Base-by-base conservation (phyloP, 2,329 filamentous ascomycete species). In the Trichoderma pleuroti region DNA sequence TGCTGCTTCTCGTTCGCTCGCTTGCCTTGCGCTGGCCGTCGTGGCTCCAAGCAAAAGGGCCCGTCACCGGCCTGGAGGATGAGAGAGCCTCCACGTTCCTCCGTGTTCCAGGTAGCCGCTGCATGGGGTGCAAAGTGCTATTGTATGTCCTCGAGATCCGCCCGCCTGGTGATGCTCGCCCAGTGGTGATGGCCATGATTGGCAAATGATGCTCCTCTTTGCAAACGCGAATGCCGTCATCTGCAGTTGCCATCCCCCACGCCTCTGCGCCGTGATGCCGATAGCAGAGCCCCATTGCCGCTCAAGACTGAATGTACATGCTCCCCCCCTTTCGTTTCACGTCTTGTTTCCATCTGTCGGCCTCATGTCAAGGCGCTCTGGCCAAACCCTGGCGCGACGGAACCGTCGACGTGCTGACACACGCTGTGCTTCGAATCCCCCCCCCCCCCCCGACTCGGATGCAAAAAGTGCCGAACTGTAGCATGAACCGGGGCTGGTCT, bases 381-480 rank as follows among this genome's bases (percentile, higher is more conserved):
- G 30, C 26, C 42, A 30, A 46, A 34, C n/a, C 56, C 21, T 68
- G 21, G 65, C 65, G 52, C 34, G 65, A 60, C 65, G 65, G 36
- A 16, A 16, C 49, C 64, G 64, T 36, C 52, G 8, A 30, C 4
- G n/a, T 64, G 52, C 46, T 70, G 68, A 63, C 46, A 70, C 68
- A 60, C 68, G 24, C 12, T 32, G 54, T 66, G 68, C 62, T 39
- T 70, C 62, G 68, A 66, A 70, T 56, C 24, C 42, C 52, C 26
- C 54, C 62, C 68, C 24, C 42, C 52, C 26, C 54, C 62, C 68
- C 62, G 54, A 65, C 61, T 61, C 68, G 68, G 68, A 66, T 28
- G 39, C 32, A 5, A 54, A 32, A 70, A 52, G 46, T 60, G 68
- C 68, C 68, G 60, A 36, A n/a, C 49, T 39, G 49, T 60, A 49